These are phyloP conservation scores for Penicillium sp. DNA, from an alignment of 2,329 filamentous ascomycete genomes.

Conservation along the genomic window DNA sequence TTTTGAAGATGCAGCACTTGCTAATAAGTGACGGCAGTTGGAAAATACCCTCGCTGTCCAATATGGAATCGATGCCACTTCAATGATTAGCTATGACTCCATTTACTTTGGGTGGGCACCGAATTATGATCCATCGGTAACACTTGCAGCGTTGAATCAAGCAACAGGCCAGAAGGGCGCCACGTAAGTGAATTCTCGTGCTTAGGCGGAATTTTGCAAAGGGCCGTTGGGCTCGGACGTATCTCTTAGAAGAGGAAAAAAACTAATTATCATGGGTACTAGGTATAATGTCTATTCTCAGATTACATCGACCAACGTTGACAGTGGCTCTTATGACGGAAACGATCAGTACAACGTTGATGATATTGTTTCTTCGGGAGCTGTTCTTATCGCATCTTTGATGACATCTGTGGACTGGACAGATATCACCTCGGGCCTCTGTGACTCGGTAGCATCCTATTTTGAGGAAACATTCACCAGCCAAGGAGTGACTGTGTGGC, in stretches of 20 bases:
- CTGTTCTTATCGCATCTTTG: slow-evolving; percentile 8
- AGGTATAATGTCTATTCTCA: slow-evolving; percentile 12
- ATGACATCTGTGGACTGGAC: slow-evolving; percentile 4
- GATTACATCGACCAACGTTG: neutral
- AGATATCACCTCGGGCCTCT: neutral
- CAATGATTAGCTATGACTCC: neutral
- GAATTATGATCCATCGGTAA: neutral
- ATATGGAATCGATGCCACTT: slow-evolving; percentile 3
- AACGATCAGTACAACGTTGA: slow-evolving; percentile 7
- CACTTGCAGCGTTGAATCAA: neutral
- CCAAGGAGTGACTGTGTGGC: slow-evolving; percentile 6
- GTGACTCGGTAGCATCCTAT: slow-evolving; percentile 2
- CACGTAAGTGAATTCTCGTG: neutral
- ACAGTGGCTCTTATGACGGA: slow-evolving; percentile 4
- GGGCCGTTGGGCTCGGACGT: too few species aligned
- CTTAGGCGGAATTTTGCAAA: too few species aligned
- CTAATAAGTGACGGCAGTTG: neutral
- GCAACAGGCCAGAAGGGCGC: neutral
- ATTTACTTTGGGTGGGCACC: neutral
- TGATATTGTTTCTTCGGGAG: slow-evolving; percentile 6
- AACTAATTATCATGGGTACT: neutral
- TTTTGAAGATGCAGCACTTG: too few species aligned
- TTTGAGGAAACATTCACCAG: slow-evolving; percentile 6
- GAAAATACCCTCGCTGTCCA: slow-evolving; percentile 4
- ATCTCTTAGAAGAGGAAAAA: too few species aligned